Percentiles rank a stretch among this genome's conserved stretches.
These are phyloP conservation scores for Chlamydomonas schloesseri DNA, from an alignment of 139 green algal genomes.

Conservation along the genomic window DNA sequence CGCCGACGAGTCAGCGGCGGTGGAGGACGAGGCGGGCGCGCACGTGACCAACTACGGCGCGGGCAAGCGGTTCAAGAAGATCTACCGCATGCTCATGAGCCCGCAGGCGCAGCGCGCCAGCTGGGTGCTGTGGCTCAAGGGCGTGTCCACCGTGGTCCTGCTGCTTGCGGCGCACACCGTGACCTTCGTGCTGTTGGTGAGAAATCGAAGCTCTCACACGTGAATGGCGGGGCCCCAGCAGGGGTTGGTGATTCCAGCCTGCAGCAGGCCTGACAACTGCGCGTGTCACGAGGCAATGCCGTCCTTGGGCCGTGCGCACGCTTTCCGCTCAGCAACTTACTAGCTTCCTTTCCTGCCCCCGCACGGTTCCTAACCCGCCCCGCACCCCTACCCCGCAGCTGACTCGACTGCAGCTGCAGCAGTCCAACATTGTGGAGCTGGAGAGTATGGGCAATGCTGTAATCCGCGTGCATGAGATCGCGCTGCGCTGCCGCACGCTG, in stretches of 20 bases:
- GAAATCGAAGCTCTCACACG: no score
- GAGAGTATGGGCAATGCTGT: not conserved
- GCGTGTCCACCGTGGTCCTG: not conserved
- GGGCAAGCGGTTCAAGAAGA: conserved; percentile 21
- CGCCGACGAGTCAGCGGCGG: not conserved
- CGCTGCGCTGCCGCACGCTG: not conserved
- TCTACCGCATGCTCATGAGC: not conserved
- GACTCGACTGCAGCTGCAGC: no score
- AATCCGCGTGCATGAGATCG: not conserved
- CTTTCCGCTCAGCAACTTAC: no score
- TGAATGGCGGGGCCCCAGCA: no score
- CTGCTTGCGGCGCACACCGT: not conserved
- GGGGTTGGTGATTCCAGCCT: no score
- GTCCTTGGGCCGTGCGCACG: no score
- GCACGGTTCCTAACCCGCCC: not conserved
- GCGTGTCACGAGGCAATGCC: no score
- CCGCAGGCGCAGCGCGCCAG: not conserved
- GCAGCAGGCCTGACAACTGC: no score
- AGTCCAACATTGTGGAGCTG: no score
- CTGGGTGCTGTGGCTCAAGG: not conserved
- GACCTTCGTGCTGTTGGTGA: conserved; percentile 8
- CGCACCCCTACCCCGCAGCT: no score
- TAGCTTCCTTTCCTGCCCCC: not conserved
- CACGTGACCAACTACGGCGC: not conserved
- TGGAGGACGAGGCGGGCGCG: not conserved